Percentiles rank a stretch among this genome's conserved stretches.
Evolutionary conservation across 148 eudicot genomes (phyloP).

Genomic region (Silene uniflora): DNA sequence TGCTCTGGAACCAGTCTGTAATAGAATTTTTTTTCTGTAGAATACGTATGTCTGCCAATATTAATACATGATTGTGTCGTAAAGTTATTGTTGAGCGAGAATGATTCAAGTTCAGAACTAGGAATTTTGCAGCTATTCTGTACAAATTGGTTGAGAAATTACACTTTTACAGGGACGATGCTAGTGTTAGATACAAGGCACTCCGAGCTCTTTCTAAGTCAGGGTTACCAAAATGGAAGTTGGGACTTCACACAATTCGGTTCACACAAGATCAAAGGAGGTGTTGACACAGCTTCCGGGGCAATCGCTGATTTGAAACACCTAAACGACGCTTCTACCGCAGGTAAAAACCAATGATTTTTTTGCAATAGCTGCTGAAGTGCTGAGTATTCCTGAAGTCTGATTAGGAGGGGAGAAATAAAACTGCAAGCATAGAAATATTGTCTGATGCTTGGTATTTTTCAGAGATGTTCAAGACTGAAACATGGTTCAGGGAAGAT

Average conservation of each 20-base stretch:
- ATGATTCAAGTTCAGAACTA: not conserved
- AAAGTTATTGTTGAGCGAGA: not conserved
- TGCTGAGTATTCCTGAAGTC: no score
- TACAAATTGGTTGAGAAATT: not conserved
- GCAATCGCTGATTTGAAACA: conserved; percentile 71
- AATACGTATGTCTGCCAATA: no score
- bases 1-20: not conserved
- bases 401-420: not conserved
- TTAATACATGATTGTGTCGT: not conserved
- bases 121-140: not conserved
- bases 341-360: conserved; percentile 40
- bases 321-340: conserved; percentile 54
- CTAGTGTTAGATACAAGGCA: no score
- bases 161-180: conserved; percentile 42
- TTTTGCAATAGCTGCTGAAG: not conserved
- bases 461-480: conserved; percentile 58
- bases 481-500: conserved; percentile 68
- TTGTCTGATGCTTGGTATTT: conserved; percentile 22
- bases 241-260: conserved; percentile 71
- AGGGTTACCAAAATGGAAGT: no score
- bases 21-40: no score
- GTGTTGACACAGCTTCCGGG: conserved; percentile 63
- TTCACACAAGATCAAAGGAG: conserved; percentile 49
- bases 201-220: no score
- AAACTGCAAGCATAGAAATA: not conserved